Conservation (phyloP, 352 stramenopile genomes). For the Pythium volutum region DNA sequence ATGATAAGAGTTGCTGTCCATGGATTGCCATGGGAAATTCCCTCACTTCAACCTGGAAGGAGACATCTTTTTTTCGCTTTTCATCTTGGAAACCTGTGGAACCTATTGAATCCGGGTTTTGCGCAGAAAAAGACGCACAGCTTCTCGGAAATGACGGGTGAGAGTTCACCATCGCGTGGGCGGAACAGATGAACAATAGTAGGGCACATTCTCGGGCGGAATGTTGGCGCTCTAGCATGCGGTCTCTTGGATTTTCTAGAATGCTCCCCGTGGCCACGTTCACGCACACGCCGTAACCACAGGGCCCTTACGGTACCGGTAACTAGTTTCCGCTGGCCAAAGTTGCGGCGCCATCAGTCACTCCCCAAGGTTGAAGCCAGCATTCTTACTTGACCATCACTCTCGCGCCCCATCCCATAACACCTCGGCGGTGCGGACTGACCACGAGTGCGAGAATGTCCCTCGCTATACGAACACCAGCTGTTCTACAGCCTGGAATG, state of each 20-base stretch:
- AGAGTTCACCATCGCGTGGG: not conserved
- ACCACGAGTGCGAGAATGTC: slow-evolving; percentile 16
- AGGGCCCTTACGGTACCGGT: no score
- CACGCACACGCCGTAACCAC: no score
- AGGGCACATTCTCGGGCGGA: not conserved
- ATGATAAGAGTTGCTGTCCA: no score
- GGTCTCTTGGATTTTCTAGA: slow-evolving; percentile 10
- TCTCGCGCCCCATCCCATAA: slow-evolving; percentile 20
- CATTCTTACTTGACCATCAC: slow-evolving; percentile 19
- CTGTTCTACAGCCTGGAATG: not conserved
- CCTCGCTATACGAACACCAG: slow-evolving; percentile 19
- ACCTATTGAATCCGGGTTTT: slow-evolving; percentile 6
- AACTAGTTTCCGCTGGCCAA: no score
- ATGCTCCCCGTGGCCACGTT: no score
- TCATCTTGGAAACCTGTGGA: not conserved
- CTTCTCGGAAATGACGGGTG: not conserved
- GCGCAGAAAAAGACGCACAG: no score
- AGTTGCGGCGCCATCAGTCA: slow-evolving; percentile 10
- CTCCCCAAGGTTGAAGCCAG: not conserved
- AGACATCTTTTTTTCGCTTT: no score
- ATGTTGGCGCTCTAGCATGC: slow-evolving; percentile 12
- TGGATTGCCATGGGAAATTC: no score
- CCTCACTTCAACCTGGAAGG: no score
- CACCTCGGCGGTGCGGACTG: no score
- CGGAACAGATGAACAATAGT: no score